Base-by-base conservation (phyloP, 1,139 yeast species). In the Pichia sp. region DNA sequence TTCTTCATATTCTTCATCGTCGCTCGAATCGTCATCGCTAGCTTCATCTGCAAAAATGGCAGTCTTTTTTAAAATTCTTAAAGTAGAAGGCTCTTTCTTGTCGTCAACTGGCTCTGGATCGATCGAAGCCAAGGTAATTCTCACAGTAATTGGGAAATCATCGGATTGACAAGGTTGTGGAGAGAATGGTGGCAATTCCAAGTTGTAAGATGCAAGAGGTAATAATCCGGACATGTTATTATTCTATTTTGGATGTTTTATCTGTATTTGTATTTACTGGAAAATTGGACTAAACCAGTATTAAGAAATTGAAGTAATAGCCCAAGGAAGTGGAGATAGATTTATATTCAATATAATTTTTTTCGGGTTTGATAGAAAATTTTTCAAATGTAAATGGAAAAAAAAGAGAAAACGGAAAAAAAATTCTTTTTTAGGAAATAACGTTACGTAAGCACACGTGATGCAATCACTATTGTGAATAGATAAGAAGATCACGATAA, bases 121-220 rank as follows among this genome's bases (percentile, higher is more conserved):
- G 65, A 93, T 78, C 55, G 99, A 96, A 61, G 97, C 99, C 79
- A 93, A 80, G 54, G 98, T 91, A 66, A 93, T 71, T 72, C 96
- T 87, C 62, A 93, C 82, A 59, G 97, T 85, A 60, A 87, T 85
- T 51, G 97, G 96, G 68, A 83, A 83, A 57, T 87, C 95, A 54
- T 84, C 86, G 61, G 85, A 87, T 66, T 87, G 82, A 58, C 97
- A 96, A 56, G 91, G 90, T 48, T 83, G 82, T 60, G 96, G 96
- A 62, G 79, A 74, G 67, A 86, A 93, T 65, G 99, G 98, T 70
- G 79, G 76, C 59, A 91, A 79, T 61, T 87, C 89, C 72, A 89
- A 77, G 74, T 85, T 85, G 74, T 83, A 90, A 28, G 96, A 83
- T 60, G 96, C 85, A 70, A 90, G 75, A 58, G 97, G 97, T 62